A percentile compares a stretch with the other conserved stretches of the same genome.
These are phyloP conservation scores for Eruca vesicaria DNA, from an alignment of 441 rosid genomes.

Conservation along the genomic window DNA sequence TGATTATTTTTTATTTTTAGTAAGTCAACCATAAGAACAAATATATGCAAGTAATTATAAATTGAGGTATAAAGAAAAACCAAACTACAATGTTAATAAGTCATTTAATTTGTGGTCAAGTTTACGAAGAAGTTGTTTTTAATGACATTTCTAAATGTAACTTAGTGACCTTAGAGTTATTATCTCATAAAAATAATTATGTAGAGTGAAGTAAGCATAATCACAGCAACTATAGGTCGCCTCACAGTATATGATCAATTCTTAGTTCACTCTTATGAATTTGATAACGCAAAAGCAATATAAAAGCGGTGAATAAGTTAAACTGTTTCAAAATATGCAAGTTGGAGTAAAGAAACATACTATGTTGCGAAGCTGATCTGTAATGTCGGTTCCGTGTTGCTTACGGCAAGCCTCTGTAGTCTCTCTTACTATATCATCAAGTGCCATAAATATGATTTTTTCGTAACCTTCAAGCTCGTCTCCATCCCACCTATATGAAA, in stretches of 20 bases:
- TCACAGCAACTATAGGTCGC: neutral
- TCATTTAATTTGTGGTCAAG: neutral
- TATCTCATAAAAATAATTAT: neutral
- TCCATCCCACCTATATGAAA: slow-evolving; percentile 48
- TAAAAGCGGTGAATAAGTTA: neutral
- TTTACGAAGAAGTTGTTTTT: neutral
- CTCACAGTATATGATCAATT: neutral
- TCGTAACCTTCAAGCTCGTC: slow-evolving; percentile 44
- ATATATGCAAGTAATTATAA: neutral
- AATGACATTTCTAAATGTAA: neutral
- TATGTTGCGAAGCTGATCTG: slow-evolving; percentile 32
- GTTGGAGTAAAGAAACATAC: slow-evolving; percentile 29
- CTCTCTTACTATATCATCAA: slow-evolving; percentile 44
- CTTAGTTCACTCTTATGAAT: neutral
- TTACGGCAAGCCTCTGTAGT: slow-evolving; percentile 26
- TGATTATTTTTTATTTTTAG: neutral
- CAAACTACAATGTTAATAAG: neutral
- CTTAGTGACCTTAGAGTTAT: neutral
- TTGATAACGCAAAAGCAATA: neutral
- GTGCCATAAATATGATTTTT: slow-evolving; percentile 49
- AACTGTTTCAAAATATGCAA: neutral
- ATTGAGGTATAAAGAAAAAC: neutral
- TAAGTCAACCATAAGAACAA: neutral
- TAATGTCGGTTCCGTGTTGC: slow-evolving; percentile 40
- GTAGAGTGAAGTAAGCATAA: neutral